Evolutionary conservation across 2,329 filamentous ascomycete species (phyloP).

Genomic region (Sporothrix curviconia): DNA sequence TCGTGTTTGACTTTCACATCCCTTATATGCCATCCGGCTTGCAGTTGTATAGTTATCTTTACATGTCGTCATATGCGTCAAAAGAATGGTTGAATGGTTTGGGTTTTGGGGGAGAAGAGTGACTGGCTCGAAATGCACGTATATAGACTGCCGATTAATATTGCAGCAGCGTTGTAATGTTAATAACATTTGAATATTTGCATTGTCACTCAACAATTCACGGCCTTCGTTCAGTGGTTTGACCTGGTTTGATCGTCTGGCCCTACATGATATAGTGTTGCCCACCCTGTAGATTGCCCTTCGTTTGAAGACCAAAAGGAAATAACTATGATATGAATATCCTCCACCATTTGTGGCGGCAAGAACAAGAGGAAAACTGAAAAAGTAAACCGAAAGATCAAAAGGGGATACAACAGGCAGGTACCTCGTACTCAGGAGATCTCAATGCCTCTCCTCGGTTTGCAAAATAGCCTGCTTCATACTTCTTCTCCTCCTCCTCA

Average conservation of each 20-base stretch:
- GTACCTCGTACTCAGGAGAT: no score
- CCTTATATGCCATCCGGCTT: no score
- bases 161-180: no score
- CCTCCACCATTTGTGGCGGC: conserved; percentile 4
- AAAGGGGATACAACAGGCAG: not conserved
- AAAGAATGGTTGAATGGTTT: no score
- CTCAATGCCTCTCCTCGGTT: not conserved
- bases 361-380: conserved; percentile 1
- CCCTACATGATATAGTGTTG: not conserved
- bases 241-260: not conserved
- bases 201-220: not conserved
- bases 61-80: no score
- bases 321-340: conserved; percentile 7
- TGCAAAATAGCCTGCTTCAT: not conserved
- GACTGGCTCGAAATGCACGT: no score
- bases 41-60: no score
- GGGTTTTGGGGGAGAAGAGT: no score
- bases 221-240: not conserved
- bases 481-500: not conserved
- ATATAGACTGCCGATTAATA: no score
- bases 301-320: not conserved
- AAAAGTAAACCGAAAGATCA: not conserved
- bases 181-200: no score
- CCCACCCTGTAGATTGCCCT: not conserved
- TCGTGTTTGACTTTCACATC: no score